Conservation (phyloP, 139 green algal genomes). For the Parachlorella kessleri region DNA sequence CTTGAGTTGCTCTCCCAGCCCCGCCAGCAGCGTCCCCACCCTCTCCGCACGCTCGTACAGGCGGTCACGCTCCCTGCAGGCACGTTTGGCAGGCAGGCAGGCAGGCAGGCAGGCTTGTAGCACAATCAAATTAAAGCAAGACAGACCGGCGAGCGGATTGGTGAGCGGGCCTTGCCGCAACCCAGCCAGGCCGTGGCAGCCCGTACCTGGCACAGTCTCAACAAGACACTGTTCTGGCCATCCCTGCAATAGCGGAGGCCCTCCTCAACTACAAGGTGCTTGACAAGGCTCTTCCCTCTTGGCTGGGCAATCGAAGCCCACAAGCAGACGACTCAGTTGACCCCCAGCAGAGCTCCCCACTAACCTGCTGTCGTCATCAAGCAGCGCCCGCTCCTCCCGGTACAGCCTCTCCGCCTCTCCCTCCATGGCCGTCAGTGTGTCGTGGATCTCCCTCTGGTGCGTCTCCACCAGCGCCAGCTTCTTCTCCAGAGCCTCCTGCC, state of each 20-base stretch:
- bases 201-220: too few species aligned
- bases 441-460: slow-evolving; percentile 84
- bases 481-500: slow-evolving; percentile 76
- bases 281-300: too few species aligned
- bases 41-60: slow-evolving; percentile 61
- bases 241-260: too few species aligned
- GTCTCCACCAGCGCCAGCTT: slow-evolving; percentile 82
- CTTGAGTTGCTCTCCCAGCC: slow-evolving; percentile 61
- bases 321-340: too few species aligned
- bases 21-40: slow-evolving; percentile 46
- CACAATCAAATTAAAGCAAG: too few species aligned
- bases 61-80: slow-evolving; percentile 56
- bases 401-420: slow-evolving; percentile 72
- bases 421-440: slow-evolving; percentile 65
- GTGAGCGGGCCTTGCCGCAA: too few species aligned
- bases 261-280: too few species aligned
- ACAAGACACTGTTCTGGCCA: too few species aligned
- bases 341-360: too few species aligned
- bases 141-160: too few species aligned
- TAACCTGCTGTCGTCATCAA: slow-evolving; percentile 35
- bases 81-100: background rate
- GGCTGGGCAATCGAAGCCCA: too few species aligned
- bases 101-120: background rate
- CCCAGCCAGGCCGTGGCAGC: too few species aligned
- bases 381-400: slow-evolving; percentile 32